Conservation (phyloP, 202 grass and related monocot genomes). For the Setaria italica region DNA sequence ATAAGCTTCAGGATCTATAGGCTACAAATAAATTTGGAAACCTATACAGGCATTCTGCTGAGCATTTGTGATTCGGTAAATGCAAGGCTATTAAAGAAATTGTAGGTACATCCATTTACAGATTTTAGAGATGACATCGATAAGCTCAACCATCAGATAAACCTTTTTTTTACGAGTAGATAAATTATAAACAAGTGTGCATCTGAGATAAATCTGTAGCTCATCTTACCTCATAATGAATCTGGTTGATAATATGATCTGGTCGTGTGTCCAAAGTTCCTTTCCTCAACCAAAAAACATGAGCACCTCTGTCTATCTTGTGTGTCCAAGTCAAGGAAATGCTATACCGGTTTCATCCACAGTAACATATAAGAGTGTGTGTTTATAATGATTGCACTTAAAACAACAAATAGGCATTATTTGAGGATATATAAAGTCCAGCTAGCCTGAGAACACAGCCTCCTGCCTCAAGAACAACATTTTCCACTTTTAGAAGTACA, state of each 20-base stretch:
- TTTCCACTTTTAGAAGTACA: conserved; percentile 88
- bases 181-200: not conserved
- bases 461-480: conserved; percentile 70
- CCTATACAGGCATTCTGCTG: not conserved
- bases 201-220: conserved; percentile 21
- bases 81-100: not conserved
- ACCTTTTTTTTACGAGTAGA: not conserved
- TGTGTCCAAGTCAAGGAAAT: conserved; percentile 56
- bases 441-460: conserved; percentile 91
- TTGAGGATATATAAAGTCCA: conserved; percentile 96
- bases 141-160: not conserved
- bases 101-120: not conserved
- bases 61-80: not conserved
- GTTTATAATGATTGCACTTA: conserved; percentile 29
- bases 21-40: not conserved
- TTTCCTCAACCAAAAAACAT: conserved; percentile 83
- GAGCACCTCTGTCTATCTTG: conserved; percentile 97
- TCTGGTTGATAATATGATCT: conserved; percentile 91
- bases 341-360: not conserved
- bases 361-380: conserved; percentile 5
- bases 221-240: conserved; percentile 86
- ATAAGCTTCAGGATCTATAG: not conserved
- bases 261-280: conserved; percentile 72
- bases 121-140: not conserved
- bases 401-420: not conserved